Base-by-base conservation (phyloP, 202 grass and related monocot species). In the Zizania palustris region DNA sequence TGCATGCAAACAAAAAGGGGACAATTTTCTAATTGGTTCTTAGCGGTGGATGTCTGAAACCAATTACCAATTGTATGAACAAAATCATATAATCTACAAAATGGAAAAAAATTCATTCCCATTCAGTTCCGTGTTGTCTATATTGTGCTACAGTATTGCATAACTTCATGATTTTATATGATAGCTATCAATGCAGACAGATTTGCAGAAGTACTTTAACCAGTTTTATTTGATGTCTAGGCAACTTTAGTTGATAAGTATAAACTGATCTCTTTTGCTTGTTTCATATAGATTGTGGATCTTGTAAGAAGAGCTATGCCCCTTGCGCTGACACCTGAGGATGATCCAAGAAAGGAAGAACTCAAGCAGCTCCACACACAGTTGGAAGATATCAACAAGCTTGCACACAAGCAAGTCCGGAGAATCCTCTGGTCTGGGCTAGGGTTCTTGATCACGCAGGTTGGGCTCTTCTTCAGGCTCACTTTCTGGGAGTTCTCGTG, bases 401-500 rank as follows among this genome's bases (percentile, higher is more conserved):
- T 93, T 0, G 89, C 92, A 14, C 92, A 99, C 89, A 99, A 87
- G 70, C 92, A 99, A 82, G 96, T 99, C 43, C 85, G 96, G 1
- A 81, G 83, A 11, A 89, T 96, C 69, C 91, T 99, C 11, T 96
- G 87, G 96, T 90, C 87, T 45, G 96, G 96, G 13, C 73, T 99
- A 46, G 96, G 83, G 10, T 82, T 90, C 79, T 59, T 95, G 28
- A 85, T 99, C 71, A 83, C 85, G 7, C 96, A 99, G 57, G 79
- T 95, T 2, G 89, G 96, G 35, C 83, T 98, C 65, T 95, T 95
- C 79, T 95, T 98, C 57, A 86, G 96, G 74, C 89, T 98, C 45
- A 98, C 96, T 14, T 98, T 98, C 87, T 98, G 96, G 96, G 96
- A 98, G 53, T 92, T 95, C 87, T 98, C 96, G 0, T 98, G 96